Base-by-base conservation (phyloP, 2,329 filamentous ascomycete species). In the Cadophora sp. region DNA sequence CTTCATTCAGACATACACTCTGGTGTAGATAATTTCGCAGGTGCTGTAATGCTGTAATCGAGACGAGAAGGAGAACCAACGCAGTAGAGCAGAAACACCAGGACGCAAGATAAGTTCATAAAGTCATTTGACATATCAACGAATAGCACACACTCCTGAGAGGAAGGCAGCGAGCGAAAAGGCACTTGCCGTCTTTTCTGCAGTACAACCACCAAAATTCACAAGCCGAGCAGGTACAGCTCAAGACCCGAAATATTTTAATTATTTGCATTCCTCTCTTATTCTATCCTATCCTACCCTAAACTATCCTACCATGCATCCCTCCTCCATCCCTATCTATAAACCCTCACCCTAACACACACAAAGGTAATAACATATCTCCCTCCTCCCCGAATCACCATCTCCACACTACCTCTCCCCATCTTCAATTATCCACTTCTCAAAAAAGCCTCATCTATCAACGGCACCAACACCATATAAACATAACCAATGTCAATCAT, bases 201-300 rank as follows among this genome's bases (percentile, higher is more conserved):
- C 8, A 39, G 36, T 9, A 39, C 5, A 11, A 39, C 8, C 7
- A 39, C 5, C 36, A 11, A 5, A 39, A 39, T 39, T 13, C 36
- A 39, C 36, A 9, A 30, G 27, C 6, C 27, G 8, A 39, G 36
- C 8, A 13, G 4, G 16, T 14, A 45, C 45, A 48, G 9, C 8
- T 7, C 9, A 48, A 36, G 59, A 51, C 14, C 30, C 51, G 1
- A 18, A 20, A 20, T 14, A 51, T 55, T 45, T 24, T 55, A 14
- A 30, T 59, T 63, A 64, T 66, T 48, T 66, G 63, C 55, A 68
- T 64, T 66, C 50, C 60, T 64, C 60, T 64, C 55, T 36, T 56
- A 24, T 55, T 27, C 51, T 30, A 47, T n/a, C 41, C 41, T 60
- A 33, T 33, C 24, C 36, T 45, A 45, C 43, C 53, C 53, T 55